Evolutionary conservation across 805 yeast species (phyloP).

Genomic region (Candida morakotiae): DNA sequence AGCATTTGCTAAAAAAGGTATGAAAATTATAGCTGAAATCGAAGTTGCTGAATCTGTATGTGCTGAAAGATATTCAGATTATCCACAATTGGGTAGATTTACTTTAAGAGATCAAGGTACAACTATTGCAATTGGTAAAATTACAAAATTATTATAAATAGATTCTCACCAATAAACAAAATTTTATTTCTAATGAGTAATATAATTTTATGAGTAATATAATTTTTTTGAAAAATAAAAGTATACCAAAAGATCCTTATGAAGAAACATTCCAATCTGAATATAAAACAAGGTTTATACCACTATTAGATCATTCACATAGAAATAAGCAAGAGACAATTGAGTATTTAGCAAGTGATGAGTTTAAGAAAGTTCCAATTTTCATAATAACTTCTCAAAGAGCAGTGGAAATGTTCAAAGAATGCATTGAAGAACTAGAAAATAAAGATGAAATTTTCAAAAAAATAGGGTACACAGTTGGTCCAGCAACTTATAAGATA

Average conservation of each 20-base stretch:
- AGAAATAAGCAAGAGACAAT: constrained; percentile 44
- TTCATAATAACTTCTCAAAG: constrained; percentile 85
- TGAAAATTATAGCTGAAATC: constrained; percentile 92
- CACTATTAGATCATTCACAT: constrained; percentile 66
- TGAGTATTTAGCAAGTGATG: constrained; percentile 38
- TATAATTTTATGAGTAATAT: constrained; percentile 21
- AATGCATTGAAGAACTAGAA: constrained; percentile 27
- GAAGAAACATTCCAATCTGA: constrained; percentile 38
- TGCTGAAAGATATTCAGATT: constrained; percentile 86
- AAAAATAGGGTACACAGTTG: constrained; percentile 78
- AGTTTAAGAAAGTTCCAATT: constrained; percentile 42
- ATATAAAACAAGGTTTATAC: constrained; percentile 55
- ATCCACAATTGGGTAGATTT: constrained; percentile 96
- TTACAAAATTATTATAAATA: constrained; percentile 72
- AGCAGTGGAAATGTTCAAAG: constrained; percentile 76
- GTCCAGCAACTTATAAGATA: constrained; percentile 77
- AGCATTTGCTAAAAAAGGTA: constrained; percentile 97
- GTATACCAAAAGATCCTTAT: constrained; percentile 68
- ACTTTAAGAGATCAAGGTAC: constrained; percentile 98
- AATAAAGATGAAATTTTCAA: constrained; percentile 26
- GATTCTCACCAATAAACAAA: not conserved
- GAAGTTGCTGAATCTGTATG: constrained; percentile 87
- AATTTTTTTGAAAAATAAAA: constrained; percentile 66
- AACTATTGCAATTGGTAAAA: constrained; percentile 97
- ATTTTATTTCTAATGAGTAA: not conserved